Base-by-base conservation (phyloP, 2,329 filamentous ascomycete species). In the Epichloe bromicola region DNA sequence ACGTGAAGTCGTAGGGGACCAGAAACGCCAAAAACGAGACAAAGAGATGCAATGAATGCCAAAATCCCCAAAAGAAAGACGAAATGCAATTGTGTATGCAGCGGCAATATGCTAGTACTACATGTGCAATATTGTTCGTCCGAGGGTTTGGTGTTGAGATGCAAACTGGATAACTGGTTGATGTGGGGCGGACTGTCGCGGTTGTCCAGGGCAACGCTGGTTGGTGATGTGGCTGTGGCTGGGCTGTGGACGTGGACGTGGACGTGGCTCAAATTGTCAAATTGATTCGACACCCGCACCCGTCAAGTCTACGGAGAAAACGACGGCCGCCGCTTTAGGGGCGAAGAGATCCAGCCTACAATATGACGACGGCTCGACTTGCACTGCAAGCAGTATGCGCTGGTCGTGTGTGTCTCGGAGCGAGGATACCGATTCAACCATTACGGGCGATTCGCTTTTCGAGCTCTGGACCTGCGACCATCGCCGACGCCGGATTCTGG, bases 401-500 rank as follows among this genome's bases (percentile, higher is more conserved):
- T 26, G 15, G 23, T 15, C 51, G 49, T 40, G 17, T 38, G 12
- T 30, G 39, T 15, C 10, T 45, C 3, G 19, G 11, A 17, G 6
- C 43, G 12, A 17, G 20, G 26, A 38, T 36, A 19, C 38, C 38
- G 6, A 17, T 34, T 15, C 6, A 19, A 20, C 26, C 23, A 14
- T 33, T 20, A 11, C 12, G 37, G 33, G 44, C 38, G 39, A n/a
- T 45, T 43, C 65, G 67, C 20, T 57, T 58, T 47, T 61, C 64
- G 40, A 70, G 69, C 54, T 68, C 70, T 0, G 60, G 61, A 11
- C 62, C 74, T 10, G 76, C 74, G n/a, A 74, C 72, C 41, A 67
- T 83, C 49, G 67, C 70, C 23, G 74, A 82, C 57, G 56, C 72
- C 5, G 78, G 78, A 10, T 82, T 88, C 65, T 89, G 86, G 86